Evolutionary conservation across 768 basidiomycete species (phyloP).

Genomic region (Boletellus sp.): DNA sequence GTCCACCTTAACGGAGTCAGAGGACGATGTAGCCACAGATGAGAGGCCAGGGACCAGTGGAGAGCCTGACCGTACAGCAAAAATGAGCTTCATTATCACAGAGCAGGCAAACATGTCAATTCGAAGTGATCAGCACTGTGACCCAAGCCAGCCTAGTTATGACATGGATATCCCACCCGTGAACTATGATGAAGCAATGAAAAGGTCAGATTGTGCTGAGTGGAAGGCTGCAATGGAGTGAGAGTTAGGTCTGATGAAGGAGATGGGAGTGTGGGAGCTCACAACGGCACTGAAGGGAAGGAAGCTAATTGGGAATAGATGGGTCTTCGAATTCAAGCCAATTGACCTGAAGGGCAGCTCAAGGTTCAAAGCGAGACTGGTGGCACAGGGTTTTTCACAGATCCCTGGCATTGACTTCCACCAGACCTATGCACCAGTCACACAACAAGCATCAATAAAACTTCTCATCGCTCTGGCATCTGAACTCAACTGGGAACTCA

Average conservation of each 20-base stretch:
- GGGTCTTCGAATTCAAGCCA: constrained; percentile 10
- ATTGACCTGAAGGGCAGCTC: neutral
- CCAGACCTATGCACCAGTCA: constrained; percentile 20
- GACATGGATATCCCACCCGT: neutral
- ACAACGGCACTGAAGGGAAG: neutral
- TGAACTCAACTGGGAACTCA: constrained; percentile 1
- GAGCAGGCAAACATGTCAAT: constrained; percentile 1
- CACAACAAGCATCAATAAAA: neutral
- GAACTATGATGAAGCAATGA: neutral
- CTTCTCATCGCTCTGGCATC: neutral
- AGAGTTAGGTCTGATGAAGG: neutral
- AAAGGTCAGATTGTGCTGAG: neutral
- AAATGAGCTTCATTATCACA: constrained; percentile 9
- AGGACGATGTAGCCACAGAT: too few species aligned
- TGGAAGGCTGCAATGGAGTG: constrained; percentile 4
- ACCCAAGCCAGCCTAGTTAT: neutral
- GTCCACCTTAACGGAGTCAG: too few species aligned
- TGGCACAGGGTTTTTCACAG: constrained; percentile 5
- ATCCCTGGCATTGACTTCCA: constrained; percentile 2
- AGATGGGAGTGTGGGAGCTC: constrained; percentile 6
- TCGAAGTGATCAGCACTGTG: neutral
- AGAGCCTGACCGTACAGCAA: too few species aligned
- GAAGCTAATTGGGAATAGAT: constrained; percentile 2
- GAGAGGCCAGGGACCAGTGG: too few species aligned
- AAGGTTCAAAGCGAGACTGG: neutral